Evolutionary conservation across 2,329 filamentous ascomycete genomes (phyloP).

Genomic region (Thielaviopsis ethacetica): DNA sequence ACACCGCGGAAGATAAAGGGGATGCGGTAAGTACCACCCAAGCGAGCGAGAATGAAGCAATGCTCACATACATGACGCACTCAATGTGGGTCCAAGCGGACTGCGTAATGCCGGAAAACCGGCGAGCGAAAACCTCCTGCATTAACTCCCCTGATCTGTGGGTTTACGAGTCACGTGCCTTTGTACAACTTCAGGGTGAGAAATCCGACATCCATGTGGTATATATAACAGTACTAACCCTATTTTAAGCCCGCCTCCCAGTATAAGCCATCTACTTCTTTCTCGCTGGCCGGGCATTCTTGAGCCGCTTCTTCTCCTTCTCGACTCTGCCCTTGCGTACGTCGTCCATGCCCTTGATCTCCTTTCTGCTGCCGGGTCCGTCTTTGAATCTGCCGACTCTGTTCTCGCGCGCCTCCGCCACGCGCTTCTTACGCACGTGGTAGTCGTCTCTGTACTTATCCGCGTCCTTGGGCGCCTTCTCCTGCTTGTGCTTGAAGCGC

Average conservation of each 20-base stretch:
- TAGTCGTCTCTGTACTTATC: slow-evolving; percentile 90
- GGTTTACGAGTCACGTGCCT: too few species aligned
- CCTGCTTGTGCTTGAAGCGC: slow-evolving; percentile 71
- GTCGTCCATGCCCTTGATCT: slow-evolving; percentile 69
- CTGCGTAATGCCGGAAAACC: too few species aligned
- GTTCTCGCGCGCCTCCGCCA: slow-evolving; percentile 75
- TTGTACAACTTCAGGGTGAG: too few species aligned
- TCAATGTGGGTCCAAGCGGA: too few species aligned
- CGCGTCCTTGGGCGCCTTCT: slow-evolving; percentile 79
- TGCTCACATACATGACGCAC: too few species aligned
- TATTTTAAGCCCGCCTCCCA: neutral
- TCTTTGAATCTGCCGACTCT: slow-evolving; percentile 58
- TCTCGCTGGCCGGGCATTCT: slow-evolving; percentile 71
- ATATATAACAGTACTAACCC: neutral
- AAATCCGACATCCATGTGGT: neutral
- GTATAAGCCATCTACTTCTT: slow-evolving; percentile 25
- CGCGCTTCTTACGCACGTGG: slow-evolving; percentile 75
- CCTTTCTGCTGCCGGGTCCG: slow-evolving; percentile 53
- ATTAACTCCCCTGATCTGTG: too few species aligned
- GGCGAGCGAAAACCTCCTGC: too few species aligned
- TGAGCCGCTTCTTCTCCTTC: slow-evolving; percentile 61
- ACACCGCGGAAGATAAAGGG: too few species aligned
- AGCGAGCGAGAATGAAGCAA: too few species aligned
- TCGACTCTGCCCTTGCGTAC: slow-evolving; percentile 68
- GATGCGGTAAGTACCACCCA: too few species aligned